Percentiles rank a stretch among this genome's conserved stretches.
These are phyloP conservation scores for Stachybotrys chlorohalonatus DNA, from an alignment of 2,329 filamentous ascomycete species.

Conservation along the genomic window DNA sequence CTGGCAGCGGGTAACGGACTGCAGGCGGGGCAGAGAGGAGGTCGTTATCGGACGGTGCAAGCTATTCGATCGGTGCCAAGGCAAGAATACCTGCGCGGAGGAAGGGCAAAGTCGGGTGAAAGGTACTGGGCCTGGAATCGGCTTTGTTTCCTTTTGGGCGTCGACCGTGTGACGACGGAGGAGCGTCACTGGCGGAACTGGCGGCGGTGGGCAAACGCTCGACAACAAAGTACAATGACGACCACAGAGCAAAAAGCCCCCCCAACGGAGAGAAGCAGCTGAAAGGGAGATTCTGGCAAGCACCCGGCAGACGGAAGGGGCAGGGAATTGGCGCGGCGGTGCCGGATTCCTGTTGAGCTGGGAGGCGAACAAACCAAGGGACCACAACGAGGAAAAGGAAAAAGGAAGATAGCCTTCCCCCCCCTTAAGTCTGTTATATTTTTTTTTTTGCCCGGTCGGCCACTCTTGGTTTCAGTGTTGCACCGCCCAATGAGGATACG, in stretches of 20 bases:
- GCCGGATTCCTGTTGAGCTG: conserved; percentile 26
- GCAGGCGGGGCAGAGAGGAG: neutral
- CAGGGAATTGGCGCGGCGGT: conserved; percentile 34
- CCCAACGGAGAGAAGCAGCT: neutral
- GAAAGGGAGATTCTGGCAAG: conserved; percentile 24
- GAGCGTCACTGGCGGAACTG: neutral
- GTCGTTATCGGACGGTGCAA: neutral
- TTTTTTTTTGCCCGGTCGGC: neutral
- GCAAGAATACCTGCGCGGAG: neutral
- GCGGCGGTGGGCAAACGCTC: neutral
- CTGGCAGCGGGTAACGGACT: neutral
- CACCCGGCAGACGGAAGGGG: conserved; percentile 24
- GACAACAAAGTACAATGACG: neutral
- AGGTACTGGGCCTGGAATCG: neutral
- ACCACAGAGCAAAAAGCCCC: neutral
- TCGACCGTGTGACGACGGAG: neutral
- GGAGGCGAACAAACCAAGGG: conserved; percentile 11
- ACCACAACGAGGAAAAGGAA: conserved; percentile 7
- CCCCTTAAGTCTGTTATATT: conserved; percentile 6
- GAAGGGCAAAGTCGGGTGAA: neutral
- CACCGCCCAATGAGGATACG: neutral
- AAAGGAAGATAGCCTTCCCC: conserved; percentile 16
- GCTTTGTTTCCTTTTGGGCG: neutral
- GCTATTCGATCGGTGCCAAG: neutral
- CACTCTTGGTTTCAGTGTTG: neutral